Conservation (phyloP, 225 moss, liverwort and hornwort species). For the Sphagnum contortum region DNA sequence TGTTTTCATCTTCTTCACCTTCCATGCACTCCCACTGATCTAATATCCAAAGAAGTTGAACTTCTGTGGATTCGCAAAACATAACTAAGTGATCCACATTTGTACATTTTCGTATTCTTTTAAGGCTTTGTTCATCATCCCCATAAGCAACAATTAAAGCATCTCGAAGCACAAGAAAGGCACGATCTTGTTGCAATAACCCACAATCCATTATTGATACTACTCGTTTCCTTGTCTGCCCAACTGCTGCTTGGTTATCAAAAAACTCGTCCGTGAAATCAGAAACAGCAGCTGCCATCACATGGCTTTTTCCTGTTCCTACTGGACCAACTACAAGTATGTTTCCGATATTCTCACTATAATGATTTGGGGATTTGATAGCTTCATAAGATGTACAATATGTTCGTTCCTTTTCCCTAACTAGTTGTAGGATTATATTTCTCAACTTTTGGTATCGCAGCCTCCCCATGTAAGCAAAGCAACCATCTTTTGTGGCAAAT, state of each 20-base stretch:
- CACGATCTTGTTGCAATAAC: slow-evolving; percentile 27
- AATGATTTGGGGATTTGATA: slow-evolving; percentile 21
- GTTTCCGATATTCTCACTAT: slow-evolving; percentile 25
- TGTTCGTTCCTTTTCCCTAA: slow-evolving; percentile 18
- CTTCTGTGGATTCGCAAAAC: slow-evolving; percentile 37
- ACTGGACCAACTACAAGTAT: slow-evolving; percentile 26
- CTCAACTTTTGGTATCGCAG: slow-evolving; percentile 25
- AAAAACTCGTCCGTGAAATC: slow-evolving; percentile 41
- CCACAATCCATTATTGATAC: slow-evolving; percentile 40
- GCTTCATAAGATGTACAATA: slow-evolving; percentile 33
- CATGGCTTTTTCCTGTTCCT: slow-evolving; percentile 32
- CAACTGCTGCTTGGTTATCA: slow-evolving; percentile 5
- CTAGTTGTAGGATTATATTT: slow-evolving; percentile 26
- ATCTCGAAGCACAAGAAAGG: slow-evolving; percentile 22
- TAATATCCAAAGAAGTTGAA: slow-evolving; percentile 34
- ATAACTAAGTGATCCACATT: slow-evolving; percentile 14
- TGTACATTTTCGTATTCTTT: slow-evolving; percentile 15
- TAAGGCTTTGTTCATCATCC: slow-evolving; percentile 24
- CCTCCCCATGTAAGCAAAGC: slow-evolving; percentile 38
- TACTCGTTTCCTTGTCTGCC: slow-evolving; percentile 28
- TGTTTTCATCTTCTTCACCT: slow-evolving; percentile 14
- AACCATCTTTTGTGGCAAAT: slow-evolving; percentile 43
- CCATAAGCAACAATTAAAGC: slow-evolving; percentile 30
- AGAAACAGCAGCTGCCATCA: slow-evolving; percentile 21
- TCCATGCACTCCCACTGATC: slow-evolving; percentile 47